Base-by-base conservation (phyloP, 1,284 basidiomycete species). In the Clitocybe nebularis region DNA sequence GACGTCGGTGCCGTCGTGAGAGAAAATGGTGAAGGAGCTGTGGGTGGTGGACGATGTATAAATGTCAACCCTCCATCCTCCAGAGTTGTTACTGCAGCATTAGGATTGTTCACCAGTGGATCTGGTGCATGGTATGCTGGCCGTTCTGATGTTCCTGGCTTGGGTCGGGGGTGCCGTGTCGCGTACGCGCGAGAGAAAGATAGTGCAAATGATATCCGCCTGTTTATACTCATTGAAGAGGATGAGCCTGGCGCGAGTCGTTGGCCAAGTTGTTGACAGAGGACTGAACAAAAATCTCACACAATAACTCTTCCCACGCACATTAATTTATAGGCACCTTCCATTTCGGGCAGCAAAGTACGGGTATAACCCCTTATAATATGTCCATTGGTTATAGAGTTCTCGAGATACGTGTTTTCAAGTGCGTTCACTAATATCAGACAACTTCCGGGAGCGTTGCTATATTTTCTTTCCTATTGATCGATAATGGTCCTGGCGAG, bases 31-130 rank as follows among this genome's bases (percentile, higher is more conserved):
- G 84, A 72, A 3, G 83, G 80, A 6, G 78, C 73, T 2, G 81
- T 77, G 0, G 86, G 84, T 0, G 86, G 87, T 19, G 84, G 84
- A 32, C 87, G 80, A 59, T 85, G 84, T 47, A 89, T 80, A 58
- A 89, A 89, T 0, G 84, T 85, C 43, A 86, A 59, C 47, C 70
- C 65, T 42, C 74, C 71, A 45, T 77, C 77, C 3, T 72, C 61
- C 30, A 87, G 63, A 7, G 69, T 49, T n/a, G 75, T 75, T 50
- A 81, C 74, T 23, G 66, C 62, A 24, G 79, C 80, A 33, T 74
- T 69, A 11, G 79, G 71, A 47, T 73, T 76, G 61, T 74, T 74
- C 36, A 63, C 47, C 35, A 89, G 68, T 10, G 87, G 86, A 56
- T 89, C 84, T 9, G 75, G 72, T 16, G 75, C 69, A 39, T 76